Base-by-base conservation (phyloP, 495 filamentous ascomycete genomes). In the Aspergillus carlsbadensis region DNA sequence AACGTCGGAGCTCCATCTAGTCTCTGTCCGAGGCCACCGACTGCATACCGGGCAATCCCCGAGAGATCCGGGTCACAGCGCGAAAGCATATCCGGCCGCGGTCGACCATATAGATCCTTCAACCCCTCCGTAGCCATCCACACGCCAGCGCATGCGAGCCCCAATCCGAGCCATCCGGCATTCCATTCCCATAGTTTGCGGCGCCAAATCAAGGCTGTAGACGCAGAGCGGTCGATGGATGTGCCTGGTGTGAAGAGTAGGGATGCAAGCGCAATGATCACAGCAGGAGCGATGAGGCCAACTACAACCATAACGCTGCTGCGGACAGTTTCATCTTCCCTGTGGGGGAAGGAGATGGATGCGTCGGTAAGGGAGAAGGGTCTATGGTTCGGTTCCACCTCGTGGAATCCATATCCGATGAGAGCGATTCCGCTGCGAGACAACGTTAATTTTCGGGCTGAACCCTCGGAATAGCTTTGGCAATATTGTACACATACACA, bases 151-250 rank as follows among this genome's bases (percentile, higher is more conserved):
- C 83, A 62, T 0, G 79, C 71, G 11, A 89, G 60, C 0, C 58
- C 85, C 5, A 90, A 69, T 0, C 87, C 87, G 65, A 88, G 72
- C 81, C 82, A 84, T 13, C 80, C 85, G 2, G 75, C 80, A 58
- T 87, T 84, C 77, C 79, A 83, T 61, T 86, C 85, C 82, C 87
- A 89, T 1, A 84, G 40, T 63, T 81, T 84, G 18, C 74, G 61
- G 44, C 65, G 60, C 74, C 70, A 76, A 5, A 74, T 55, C 24
- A 70, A 61, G n/a, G 67, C 49, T 37, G 46, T 57, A 3, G 77
- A 68, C 4, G 70, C 58, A 34, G 53, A 60, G 59, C 65, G 2
- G 63, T 62, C 6, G 74, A 74, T 5, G 15, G 45, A 35, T 2
- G 36, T 36, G 6, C 78, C 77, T 2, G 81, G 81, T 1, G 81